phyloP scores from a whole-genome alignment of 805 yeast genomes.

The Jamesozyma lodderae region DNA sequence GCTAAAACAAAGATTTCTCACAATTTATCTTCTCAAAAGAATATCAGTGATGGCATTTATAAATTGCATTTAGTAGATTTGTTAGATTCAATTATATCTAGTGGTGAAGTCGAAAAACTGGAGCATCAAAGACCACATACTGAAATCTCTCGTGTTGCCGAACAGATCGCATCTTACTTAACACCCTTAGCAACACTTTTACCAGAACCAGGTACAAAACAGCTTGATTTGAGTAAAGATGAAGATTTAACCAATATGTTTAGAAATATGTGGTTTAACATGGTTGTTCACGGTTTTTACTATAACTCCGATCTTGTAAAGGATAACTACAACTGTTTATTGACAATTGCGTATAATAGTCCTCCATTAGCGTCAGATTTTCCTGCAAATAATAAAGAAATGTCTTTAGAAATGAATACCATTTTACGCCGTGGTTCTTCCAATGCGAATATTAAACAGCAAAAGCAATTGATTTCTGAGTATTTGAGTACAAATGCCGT shows the following conservation, averaged over 20 bases:
- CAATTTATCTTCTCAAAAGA: constrained; percentile 20
- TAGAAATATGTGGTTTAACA: constrained; percentile 88
- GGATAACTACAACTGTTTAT: constrained; percentile 40
- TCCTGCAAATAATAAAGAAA: constrained; percentile 77
- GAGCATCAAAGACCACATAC: constrained; percentile 75
- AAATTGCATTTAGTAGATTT: constrained; percentile 54
- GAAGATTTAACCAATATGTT: constrained; percentile 50
- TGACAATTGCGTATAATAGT: constrained; percentile 71
- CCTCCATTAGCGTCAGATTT: constrained; percentile 81
- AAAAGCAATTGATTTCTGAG: constrained; percentile 46
- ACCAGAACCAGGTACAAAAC: constrained; percentile 45
- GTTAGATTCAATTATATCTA: constrained; percentile 54
- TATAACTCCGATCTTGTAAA: constrained; percentile 45
- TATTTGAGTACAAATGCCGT: constrained; percentile 36
- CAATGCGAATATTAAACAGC: constrained; percentile 67
- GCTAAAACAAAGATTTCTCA: constrained; percentile 43
- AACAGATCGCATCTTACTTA: constrained; percentile 52
- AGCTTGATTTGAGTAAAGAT: constrained; percentile 33
- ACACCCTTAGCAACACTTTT: constrained; percentile 68
- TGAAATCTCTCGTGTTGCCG: constrained; percentile 63
- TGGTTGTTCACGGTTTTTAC: constrained; percentile 86
- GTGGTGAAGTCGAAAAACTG: constrained; percentile 68
- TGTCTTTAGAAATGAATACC: constrained; percentile 85
- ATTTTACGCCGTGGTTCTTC: constrained; percentile 86
- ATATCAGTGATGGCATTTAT: constrained; percentile 36